Base-by-base conservation (phyloP, 176 grass and related monocot species). In the Otatea glauca region DNA sequence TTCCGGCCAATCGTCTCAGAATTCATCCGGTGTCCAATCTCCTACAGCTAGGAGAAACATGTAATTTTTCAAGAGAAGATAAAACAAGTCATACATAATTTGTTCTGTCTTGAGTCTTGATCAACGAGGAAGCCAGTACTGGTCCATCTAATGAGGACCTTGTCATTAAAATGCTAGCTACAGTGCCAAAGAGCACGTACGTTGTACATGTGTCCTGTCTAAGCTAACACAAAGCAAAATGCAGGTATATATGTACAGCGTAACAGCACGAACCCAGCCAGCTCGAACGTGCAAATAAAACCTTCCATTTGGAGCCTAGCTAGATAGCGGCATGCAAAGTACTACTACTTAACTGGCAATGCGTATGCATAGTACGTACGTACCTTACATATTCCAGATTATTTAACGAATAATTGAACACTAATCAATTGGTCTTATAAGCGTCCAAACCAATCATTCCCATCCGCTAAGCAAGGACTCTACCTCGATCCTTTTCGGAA, bases 401-500 rank as follows among this genome's bases (percentile, higher is more conserved):
- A 45, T 39, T 56, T 44, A 70, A 24, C 38, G 77, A 85, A 32
- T 15, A 20, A 42, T n/a, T 18, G 18, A 7, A n/a, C 13, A 41
- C 38, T 81, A 80, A 66, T 54, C 38, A 74, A 50, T 55, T 58
- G 17, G 17, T 29, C 61, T 10, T 54, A 69, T 43, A 85, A 81
- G 37, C 65, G 83, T 86, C 70, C 83, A 82, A 86, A 71, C 72
- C 83, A 89, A 86, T 86, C 88, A 89, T 89, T 81, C 50, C 51
- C 69, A 68, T 56, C 37, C 21, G 18, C 81, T 44, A 51, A 68
- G 32, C 69, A 74, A 32, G 13, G 50, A 24, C 25, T 58, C 78
- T 43, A 27, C 77, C 50, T 77, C 8, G 71, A 89, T 85, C 83
- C 83, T 60, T 70, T 70, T 20, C 1, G 77, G 77, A 81, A 89